Evolutionary conservation across 768 basidiomycete species (phyloP).

Genomic region (Lactifluus rugatus): DNA sequence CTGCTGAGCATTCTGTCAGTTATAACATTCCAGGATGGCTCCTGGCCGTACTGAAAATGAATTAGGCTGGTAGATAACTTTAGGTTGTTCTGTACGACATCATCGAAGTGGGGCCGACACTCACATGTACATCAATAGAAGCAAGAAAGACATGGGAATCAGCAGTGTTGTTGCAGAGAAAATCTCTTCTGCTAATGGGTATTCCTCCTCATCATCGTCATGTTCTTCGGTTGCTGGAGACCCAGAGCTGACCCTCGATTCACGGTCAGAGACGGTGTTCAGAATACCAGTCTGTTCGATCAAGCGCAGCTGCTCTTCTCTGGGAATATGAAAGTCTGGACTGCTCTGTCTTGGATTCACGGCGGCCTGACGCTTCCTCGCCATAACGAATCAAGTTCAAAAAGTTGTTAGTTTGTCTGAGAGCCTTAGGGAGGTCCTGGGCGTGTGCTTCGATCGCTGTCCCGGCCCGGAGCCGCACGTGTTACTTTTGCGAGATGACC

Average conservation of each 20-base stretch:
- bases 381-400: slow-evolving; percentile 1
- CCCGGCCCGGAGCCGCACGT: neutral
- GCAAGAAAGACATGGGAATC: slow-evolving; percentile 64
- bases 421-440: too few species aligned
- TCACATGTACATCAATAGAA: slow-evolving; percentile 81
- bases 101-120: slow-evolving; percentile 23
- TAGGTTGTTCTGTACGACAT: neutral
- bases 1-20: slow-evolving; percentile 51
- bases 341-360: neutral
- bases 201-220: slow-evolving; percentile 30
- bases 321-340: slow-evolving; percentile 5
- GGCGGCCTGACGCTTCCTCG: neutral
- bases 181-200: slow-evolving; percentile 54
- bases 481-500: neutral
- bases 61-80: slow-evolving; percentile 42
- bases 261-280: slow-evolving; percentile 24
- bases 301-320: slow-evolving; percentile 18
- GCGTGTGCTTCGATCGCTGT: neutral
- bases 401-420: neutral
- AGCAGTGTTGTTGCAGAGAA: slow-evolving; percentile 56
- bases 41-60: slow-evolving; percentile 67
- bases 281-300: slow-evolving; percentile 29
- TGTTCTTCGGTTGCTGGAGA: neutral
- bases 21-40: slow-evolving; percentile 39
- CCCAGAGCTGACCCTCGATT: neutral